Base-by-base conservation (phyloP, 176 grass and related monocot species). In the Hordeum marinum region DNA sequence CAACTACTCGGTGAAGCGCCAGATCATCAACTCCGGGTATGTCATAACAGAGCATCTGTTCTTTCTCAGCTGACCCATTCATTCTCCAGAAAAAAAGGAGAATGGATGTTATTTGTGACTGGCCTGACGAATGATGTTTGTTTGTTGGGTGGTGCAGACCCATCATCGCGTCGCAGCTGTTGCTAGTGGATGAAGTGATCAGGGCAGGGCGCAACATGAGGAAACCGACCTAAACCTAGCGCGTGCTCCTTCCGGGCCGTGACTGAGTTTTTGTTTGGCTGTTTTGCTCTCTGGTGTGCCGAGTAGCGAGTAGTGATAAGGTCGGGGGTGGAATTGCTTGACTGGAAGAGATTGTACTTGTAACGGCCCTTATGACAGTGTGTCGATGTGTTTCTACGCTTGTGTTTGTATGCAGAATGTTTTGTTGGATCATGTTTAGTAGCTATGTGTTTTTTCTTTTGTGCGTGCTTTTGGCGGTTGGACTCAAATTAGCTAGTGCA, bases 1-100 rank as follows among this genome's bases (percentile, higher is more conserved):
- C 50, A 98, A 95, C 70, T 98, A 94, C 74, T 89, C 86, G 0
- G 96, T 98, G 59, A 98, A 98, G 36, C 90, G 91, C 36, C 96
- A 98, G 37, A 93, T 95, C 79, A 89, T 98, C 61, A 98, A 95
- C 48, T 95, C 96, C 2, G 96, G 93, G 93, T 98, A 87, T 0
- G 71, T 29, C 42, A 29, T 17, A 0, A 26, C 2, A 55, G 0
- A 26, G 14, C 14, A 2, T 18, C 0, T 34, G 32, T 34, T 41
- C 2, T 23, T 67, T 79, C 15, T 83, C 17, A 10, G 11, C 13
- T 55, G 11, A 4, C 14, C 23, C 12, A 13, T 79, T 64, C 18
- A 26, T 79, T 64, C 18, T n/a, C 1, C 20, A 14, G 25, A 15
- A 70, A 3, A 26, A 2, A 7, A 25, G 12, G 1, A 15, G 3